A percentile compares a stretch with the other conserved stretches of the same genome.
These are phyloP conservation scores for Colletotrichum eremochloae DNA, from an alignment of 2,329 filamentous ascomycete genomes.

Conservation along the genomic window DNA sequence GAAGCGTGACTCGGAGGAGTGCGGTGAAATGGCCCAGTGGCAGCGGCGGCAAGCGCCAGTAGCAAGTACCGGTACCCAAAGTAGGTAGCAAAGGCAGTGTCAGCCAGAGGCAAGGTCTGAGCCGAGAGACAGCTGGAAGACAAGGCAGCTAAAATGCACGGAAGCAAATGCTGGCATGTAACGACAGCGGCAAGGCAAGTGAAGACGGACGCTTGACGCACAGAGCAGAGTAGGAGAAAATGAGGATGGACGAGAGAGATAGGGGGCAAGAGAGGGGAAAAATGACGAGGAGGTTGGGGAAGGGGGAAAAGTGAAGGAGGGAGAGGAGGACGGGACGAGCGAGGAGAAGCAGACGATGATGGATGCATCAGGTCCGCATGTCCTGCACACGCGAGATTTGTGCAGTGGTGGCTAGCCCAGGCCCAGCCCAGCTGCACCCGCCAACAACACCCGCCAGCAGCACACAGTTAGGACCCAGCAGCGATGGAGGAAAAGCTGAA, in stretches of 20 bases:
- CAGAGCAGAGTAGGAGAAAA: conserved; percentile 21
- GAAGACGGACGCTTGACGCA: conserved; percentile 23
- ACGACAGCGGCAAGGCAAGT: conserved; percentile 15
- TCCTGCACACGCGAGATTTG: conserved; percentile 36
- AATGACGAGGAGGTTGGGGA: conserved; percentile 34
- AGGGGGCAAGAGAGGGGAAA: not conserved
- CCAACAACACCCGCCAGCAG: not conserved
- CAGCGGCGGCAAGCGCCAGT: conserved; percentile 6
- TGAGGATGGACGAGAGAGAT: not conserved
- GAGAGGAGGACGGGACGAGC: conserved; percentile 17
- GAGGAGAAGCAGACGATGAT: conserved; percentile 35
- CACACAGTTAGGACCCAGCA: conserved; percentile 1
- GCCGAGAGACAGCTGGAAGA: conserved; percentile 17
- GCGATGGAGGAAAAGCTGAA: not conserved
- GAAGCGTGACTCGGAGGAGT: conserved; percentile 42
- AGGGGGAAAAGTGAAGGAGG: conserved; percentile 16
- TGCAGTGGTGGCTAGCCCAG: conserved; percentile 26
- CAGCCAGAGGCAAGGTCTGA: conserved; percentile 23
- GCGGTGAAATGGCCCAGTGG: conserved; percentile 34
- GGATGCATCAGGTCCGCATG: conserved; percentile 35
- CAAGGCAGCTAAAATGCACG: conserved; percentile 15
- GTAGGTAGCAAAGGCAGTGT: conserved; percentile 13
- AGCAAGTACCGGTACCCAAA: not conserved
- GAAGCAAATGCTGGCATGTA: conserved; percentile 30
- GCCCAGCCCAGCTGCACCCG: conserved; percentile 13